Evolutionary conservation across 352 stramenopile species (phyloP).

Genomic region (Globisporangium sylvaticum): DNA sequence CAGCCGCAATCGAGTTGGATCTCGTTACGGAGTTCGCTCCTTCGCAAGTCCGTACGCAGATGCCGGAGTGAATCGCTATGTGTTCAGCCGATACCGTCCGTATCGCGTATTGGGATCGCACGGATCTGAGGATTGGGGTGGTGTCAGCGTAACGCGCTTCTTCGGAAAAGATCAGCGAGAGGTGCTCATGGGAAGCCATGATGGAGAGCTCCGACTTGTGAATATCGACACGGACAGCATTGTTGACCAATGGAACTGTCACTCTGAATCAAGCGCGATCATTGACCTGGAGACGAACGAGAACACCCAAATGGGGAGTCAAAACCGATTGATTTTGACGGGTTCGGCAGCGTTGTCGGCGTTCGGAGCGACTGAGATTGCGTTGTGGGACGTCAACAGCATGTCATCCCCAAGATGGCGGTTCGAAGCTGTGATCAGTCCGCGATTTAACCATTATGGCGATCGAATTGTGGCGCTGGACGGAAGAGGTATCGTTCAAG

Average conservation of each 20-base stretch:
- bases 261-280: slow-evolving; percentile 65
- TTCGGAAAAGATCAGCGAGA: slow-evolving; percentile 59
- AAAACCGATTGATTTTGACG: slow-evolving; percentile 56
- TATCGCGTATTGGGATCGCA: slow-evolving; percentile 60
- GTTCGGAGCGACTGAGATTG: slow-evolving; percentile 57
- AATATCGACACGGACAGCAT: slow-evolving; percentile 62
- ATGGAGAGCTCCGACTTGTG: slow-evolving; percentile 55
- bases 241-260: slow-evolving; percentile 72
- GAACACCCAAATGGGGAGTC: slow-evolving; percentile 39
- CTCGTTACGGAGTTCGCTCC: slow-evolving; percentile 33
- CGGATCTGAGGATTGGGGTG: slow-evolving; percentile 48
- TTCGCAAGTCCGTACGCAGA: slow-evolving; percentile 57
- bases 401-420: slow-evolving; percentile 64
- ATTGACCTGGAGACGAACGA: slow-evolving; percentile 72
- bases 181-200: slow-evolving; percentile 71
- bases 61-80: slow-evolving; percentile 69
- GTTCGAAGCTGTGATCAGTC: slow-evolving; percentile 49
- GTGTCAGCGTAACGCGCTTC: slow-evolving; percentile 59
- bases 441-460: slow-evolving; percentile 77
- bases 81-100: slow-evolving; percentile 74
- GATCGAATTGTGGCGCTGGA: slow-evolving; percentile 72
- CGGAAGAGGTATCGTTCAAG: slow-evolving; percentile 31
- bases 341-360: slow-evolving; percentile 42
- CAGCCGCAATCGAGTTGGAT: slow-evolving; percentile 44
- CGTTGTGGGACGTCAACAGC: slow-evolving; percentile 65